phyloP scores from a whole-genome alignment of 257 asterid species.

The Fraxinus americana region DNA sequence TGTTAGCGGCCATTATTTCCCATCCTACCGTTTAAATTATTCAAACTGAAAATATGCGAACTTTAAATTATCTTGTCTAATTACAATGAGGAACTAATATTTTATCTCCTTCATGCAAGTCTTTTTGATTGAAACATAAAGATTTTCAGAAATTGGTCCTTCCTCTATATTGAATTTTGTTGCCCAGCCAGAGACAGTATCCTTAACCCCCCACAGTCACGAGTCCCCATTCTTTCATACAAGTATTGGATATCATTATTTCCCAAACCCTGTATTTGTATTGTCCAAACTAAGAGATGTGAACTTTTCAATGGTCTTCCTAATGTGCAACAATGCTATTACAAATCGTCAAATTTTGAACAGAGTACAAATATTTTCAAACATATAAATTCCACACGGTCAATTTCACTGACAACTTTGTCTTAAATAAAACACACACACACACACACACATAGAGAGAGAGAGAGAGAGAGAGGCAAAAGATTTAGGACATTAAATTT shows the following conservation, averaged over 20 bases:
- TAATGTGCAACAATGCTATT: not conserved
- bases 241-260: not conserved
- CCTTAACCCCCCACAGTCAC: not conserved
- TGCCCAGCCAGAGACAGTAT: not conserved
- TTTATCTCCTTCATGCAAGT: slow-evolving; percentile 1
- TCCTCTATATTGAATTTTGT: not conserved
- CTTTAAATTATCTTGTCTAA: not conserved
- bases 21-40: not conserved
- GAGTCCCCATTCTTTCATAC: not conserved
- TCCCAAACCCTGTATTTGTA: slow-evolving; percentile 21
- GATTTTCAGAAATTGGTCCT: not conserved
- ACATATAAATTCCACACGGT: not conserved
- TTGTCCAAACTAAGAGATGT: slow-evolving; percentile 8
- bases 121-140: not conserved
- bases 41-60: not conserved
- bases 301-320: not conserved
- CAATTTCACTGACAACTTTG: slow-evolving; percentile 6
- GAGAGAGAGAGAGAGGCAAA: not conserved
- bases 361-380: slow-evolving; percentile 1
- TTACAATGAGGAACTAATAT: not conserved
- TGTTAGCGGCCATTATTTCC: not conserved
- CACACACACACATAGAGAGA: too few relatives aligned
- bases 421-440: not conserved
- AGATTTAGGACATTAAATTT: not conserved
- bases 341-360: not conserved